phyloP scores from a whole-genome alignment of 345 rosid species.

The Anastatica hierochuntica region DNA sequence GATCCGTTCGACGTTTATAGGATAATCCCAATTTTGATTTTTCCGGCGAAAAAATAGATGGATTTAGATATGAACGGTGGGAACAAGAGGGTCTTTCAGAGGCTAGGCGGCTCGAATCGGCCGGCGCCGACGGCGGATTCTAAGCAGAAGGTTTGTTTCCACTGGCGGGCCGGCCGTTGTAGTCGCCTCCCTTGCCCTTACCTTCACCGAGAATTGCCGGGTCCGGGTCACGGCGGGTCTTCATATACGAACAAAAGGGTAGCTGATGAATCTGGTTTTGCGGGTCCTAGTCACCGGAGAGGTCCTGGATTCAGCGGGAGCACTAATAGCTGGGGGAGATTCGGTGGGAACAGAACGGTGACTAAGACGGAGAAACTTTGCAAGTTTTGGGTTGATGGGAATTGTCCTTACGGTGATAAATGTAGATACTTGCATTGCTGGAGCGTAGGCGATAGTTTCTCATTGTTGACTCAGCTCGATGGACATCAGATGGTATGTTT shows the following conservation, averaged over 20 bases:
- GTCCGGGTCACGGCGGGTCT: not conserved
- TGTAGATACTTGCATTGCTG: constrained; percentile 79
- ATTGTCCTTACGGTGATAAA: constrained; percentile 58
- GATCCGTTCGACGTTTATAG: constrained; percentile 16
- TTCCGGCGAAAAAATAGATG: constrained; percentile 32
- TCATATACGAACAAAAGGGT: constrained; percentile 44
- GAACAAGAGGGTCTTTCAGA: constrained; percentile 53
- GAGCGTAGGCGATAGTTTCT: constrained; percentile 65
- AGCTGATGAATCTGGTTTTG: constrained; percentile 50
- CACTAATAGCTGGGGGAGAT: constrained; percentile 42
- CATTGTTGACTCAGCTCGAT: constrained; percentile 71
- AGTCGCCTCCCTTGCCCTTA: constrained; percentile 56
- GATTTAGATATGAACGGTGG: constrained; percentile 66
- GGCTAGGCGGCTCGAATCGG: constrained; percentile 36
- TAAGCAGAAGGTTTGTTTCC: constrained; percentile 65
- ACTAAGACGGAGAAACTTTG: constrained; percentile 65
- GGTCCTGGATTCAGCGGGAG: constrained; percentile 36
- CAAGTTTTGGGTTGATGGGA: constrained; percentile 79
- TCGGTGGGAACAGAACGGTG: constrained; percentile 40
- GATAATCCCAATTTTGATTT: constrained; percentile 1
- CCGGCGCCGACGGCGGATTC: constrained; percentile 27
- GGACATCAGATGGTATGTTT: constrained; percentile 67
- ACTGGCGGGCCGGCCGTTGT: constrained; percentile 89
- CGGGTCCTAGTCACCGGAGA: constrained; percentile 43
- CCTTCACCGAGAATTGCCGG: constrained; percentile 64